Percentiles rank a stretch among this genome's conserved stretches.
Conservation (phyloP, 1,284 basidiomycete species). For the Leccinum ponderosum region DNA sequence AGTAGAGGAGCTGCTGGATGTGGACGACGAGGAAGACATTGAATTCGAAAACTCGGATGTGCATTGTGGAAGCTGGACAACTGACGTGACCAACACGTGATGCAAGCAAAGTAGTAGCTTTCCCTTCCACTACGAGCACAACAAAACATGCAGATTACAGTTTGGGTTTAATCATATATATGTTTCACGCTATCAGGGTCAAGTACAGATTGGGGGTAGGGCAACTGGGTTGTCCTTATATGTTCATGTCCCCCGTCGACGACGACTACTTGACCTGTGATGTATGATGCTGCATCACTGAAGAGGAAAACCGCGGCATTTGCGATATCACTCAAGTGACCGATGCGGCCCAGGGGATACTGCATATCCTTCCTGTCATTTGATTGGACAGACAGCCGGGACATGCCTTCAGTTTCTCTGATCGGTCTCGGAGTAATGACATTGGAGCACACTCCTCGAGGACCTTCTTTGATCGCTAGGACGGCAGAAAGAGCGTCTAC, state of each 20-base stretch:
- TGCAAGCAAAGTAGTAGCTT: not conserved
- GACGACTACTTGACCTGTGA: conserved; percentile 72
- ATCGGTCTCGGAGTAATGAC: conserved; percentile 92
- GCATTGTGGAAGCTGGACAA: not conserved
- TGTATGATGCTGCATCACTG: conserved; percentile 81
- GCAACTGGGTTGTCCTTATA: conserved; percentile 48
- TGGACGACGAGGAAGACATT: conserved; percentile 19
- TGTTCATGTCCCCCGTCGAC: conserved; percentile 73
- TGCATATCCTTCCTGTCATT: not conserved
- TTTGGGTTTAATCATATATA: conserved; percentile 40
- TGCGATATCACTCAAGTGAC: conserved; percentile 75
- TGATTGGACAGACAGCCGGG: conserved; percentile 45
- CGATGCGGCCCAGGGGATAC: conserved; percentile 66
- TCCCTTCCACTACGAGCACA: not conserved
- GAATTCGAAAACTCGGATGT: not conserved
- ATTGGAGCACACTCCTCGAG: conserved; percentile 91
- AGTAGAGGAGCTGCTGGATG: conserved; percentile 11
- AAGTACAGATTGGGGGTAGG: conserved; percentile 68
- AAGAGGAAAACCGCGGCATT: conserved; percentile 87
- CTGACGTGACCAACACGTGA: conserved; percentile 9
- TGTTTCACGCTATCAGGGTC: conserved; percentile 48
- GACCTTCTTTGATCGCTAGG: conserved; percentile 92
- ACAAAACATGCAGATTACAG: conserved; percentile 29
- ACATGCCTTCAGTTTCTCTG: conserved; percentile 80
- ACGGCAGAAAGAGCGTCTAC: conserved; percentile 87